These are phyloP conservation scores for Chaetomium fimeti DNA, from an alignment of 495 filamentous ascomycete species.

Conservation along the genomic window DNA sequence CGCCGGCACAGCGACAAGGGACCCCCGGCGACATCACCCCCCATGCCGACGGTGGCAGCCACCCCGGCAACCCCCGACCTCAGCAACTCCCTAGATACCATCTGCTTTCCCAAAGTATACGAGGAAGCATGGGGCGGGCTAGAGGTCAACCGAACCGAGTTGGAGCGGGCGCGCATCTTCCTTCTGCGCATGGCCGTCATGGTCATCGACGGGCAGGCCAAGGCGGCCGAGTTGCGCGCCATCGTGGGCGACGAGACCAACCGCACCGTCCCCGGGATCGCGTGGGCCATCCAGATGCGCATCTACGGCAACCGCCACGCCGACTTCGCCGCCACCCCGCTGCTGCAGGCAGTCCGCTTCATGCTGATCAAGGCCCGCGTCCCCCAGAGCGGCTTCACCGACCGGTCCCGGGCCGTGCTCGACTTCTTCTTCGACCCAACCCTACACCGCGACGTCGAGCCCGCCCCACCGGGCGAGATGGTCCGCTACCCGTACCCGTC, in stretches of 20 bases:
- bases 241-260: slow-evolving; percentile 29
- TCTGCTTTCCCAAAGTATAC: slow-evolving; percentile 36
- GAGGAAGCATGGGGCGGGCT: slow-evolving; percentile 36
- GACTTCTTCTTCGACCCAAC: slow-evolving; percentile 46
- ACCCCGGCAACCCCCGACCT: not conserved
- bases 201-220: slow-evolving; percentile 23
- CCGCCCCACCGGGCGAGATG: slow-evolving; percentile 30
- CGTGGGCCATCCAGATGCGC: slow-evolving; percentile 31
- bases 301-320: slow-evolving; percentile 37
- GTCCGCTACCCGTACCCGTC: slow-evolving; percentile 35
- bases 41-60: not conserved
- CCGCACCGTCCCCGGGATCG: slow-evolving; percentile 30
- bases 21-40: not conserved
- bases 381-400: slow-evolving; percentile 26
- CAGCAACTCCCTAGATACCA: slow-evolving; percentile 22
- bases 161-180: slow-evolving; percentile 38
- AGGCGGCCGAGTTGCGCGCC: slow-evolving; percentile 27
- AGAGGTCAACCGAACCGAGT: slow-evolving; percentile 26
- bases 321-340: slow-evolving; percentile 34
- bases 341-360: slow-evolving; percentile 41
- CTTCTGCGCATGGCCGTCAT: slow-evolving; percentile 35
- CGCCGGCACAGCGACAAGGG: slow-evolving; percentile 12
- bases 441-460: slow-evolving; percentile 34
- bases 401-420: slow-evolving; percentile 30
- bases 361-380: slow-evolving; percentile 38